Evolutionary conservation across 177 flowering plant genomes (phyloP).

Genomic region (Vitis hybrid): DNA sequence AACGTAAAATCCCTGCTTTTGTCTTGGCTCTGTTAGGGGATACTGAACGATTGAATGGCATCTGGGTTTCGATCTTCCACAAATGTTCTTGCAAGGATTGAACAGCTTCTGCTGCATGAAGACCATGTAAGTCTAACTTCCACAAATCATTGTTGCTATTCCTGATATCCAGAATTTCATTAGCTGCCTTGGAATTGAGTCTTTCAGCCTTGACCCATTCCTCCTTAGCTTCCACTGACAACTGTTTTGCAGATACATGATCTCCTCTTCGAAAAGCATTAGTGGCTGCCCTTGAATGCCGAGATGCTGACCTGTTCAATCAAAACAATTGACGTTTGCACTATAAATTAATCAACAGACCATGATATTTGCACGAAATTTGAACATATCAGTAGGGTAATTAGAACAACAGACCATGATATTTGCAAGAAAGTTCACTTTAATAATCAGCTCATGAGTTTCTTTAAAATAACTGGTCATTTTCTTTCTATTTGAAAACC

Average conservation of each 20-base stretch:
- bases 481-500: no score
- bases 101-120: conserved; percentile 87
- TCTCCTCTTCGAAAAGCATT: conserved; percentile 78
- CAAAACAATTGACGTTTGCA: no score
- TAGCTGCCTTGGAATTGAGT: conserved; percentile 75
- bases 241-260: conserved; percentile 63
- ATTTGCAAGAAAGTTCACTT: no score
- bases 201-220: conserved; percentile 64
- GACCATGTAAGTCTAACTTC: conserved; percentile 95
- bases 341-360: no score
- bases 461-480: no score
- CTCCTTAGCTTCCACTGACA: conserved; percentile 58
- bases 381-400: no score
- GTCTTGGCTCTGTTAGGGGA: conserved; percentile 29
- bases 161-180: conserved; percentile 57
- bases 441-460: no score
- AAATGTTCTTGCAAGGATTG: conserved; percentile 61
- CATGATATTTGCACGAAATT: no score
- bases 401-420: no score
- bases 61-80: conserved; percentile 50
- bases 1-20: conserved; percentile 8
- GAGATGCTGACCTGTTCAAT: conserved; percentile 41
- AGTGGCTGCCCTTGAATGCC: conserved; percentile 68
- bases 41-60: conserved; percentile 21
- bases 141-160: conserved; percentile 60